A percentile compares a stretch with the other conserved stretches of the same genome.
These are phyloP conservation scores for Suillus decipiens DNA, from an alignment of 768 basidiomycete genomes.

Conservation along the genomic window DNA sequence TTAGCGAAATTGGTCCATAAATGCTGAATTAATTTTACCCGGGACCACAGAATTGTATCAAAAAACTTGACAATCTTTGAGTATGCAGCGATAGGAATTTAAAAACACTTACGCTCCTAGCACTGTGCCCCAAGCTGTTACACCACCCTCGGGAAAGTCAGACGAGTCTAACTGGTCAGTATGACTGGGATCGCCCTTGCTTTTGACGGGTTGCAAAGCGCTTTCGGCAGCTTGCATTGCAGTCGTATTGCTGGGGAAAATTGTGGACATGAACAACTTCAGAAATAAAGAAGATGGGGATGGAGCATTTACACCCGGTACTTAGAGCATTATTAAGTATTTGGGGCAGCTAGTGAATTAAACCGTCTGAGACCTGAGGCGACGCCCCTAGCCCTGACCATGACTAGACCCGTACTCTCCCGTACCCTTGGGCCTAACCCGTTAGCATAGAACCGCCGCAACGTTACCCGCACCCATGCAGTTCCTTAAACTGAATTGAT, in stretches of 20 bases:
- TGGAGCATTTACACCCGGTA: not conserved
- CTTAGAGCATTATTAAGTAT: not conserved
- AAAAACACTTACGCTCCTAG: conserved; percentile 24
- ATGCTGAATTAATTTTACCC: conserved; percentile 25
- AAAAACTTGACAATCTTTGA: conserved; percentile 23
- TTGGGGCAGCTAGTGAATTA: not conserved
- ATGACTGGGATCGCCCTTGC: not conserved
- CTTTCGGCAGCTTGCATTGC: not conserved
- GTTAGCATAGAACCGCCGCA: no score
- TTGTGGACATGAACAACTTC: not conserved
- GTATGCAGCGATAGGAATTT: not conserved
- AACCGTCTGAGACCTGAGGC: not conserved
- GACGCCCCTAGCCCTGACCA: not conserved
- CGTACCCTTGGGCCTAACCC: no score
- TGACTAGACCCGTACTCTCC: not conserved
- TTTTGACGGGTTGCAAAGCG: not conserved
- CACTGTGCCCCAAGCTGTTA: conserved; percentile 26
- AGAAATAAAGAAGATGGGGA: no score
- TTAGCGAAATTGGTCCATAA: not conserved
- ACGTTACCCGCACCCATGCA: not conserved
- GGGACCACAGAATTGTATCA: conserved; percentile 40
- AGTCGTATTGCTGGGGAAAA: not conserved
- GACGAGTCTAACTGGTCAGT: not conserved
- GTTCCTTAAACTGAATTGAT: not conserved
- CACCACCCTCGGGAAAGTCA: conserved; percentile 26